phyloP scores from a whole-genome alignment of 202 grass and related monocot genomes.

The Hordeum pubiflorum region DNA sequence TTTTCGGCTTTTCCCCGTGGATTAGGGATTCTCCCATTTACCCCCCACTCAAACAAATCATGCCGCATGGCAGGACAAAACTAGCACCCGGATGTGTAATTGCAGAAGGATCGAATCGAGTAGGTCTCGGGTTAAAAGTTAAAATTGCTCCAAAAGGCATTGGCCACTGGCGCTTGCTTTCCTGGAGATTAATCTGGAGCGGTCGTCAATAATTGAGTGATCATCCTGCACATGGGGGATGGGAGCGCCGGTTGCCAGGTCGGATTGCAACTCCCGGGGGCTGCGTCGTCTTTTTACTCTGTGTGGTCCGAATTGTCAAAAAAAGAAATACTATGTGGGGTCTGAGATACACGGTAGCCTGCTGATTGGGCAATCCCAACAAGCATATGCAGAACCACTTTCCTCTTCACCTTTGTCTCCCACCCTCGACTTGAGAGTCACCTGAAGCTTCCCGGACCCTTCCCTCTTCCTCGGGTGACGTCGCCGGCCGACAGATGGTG shows the following conservation, averaged over 20 bases:
- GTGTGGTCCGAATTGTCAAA: too few relatives aligned
- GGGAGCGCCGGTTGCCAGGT: background rate
- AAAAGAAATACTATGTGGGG: background rate
- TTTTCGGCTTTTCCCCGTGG: background rate
- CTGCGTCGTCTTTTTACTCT: background rate
- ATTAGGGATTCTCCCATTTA: background rate
- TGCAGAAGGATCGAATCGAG: background rate
- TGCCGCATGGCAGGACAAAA: background rate
- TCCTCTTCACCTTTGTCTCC: too few relatives aligned
- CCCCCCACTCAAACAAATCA: too few relatives aligned
- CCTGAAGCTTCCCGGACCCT: too few relatives aligned
- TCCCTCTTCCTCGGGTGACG: too few relatives aligned
- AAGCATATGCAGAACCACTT: background rate
- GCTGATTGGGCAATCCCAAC: constrained; percentile 23
- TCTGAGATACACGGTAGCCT: background rate
- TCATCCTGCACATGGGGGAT: constrained; percentile 29
- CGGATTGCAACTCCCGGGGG: background rate
- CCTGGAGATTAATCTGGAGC: background rate
- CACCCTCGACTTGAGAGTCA: too few relatives aligned
- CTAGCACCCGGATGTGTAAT: background rate
- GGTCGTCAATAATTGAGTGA: constrained; percentile 18
- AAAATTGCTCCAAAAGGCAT: background rate
- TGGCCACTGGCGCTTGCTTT: background rate
- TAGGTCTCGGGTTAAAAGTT: too few relatives aligned
- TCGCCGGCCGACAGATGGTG: too few relatives aligned